A percentile compares a stretch with the other conserved stretches of the same genome.
Conservation (phyloP, 164 flowering plant genomes). For the Tetrastigma voinierianum region DNA sequence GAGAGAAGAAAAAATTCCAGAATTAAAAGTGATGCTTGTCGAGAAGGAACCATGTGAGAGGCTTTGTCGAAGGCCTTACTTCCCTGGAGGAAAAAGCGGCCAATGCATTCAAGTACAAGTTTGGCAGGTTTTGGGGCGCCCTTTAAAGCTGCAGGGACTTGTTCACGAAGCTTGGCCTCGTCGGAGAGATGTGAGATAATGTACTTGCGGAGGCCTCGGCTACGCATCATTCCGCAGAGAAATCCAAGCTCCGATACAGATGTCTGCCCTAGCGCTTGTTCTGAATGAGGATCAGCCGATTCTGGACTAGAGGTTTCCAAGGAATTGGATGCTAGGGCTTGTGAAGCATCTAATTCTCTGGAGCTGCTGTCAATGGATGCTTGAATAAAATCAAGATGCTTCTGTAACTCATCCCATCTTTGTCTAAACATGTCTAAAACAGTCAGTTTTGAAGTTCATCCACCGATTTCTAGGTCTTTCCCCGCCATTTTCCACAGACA, state of each 20-base stretch:
- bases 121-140: slow-evolving; percentile 37
- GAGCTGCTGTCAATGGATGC: slow-evolving; percentile 14
- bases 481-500: not conserved
- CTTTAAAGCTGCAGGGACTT: slow-evolving; percentile 41
- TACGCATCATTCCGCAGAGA: slow-evolving; percentile 33
- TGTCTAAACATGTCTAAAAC: slow-evolving; percentile 30
- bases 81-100: slow-evolving; percentile 53
- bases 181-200: slow-evolving; percentile 22
- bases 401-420: slow-evolving; percentile 40
- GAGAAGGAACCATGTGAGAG: slow-evolving; percentile 35
- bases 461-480: slow-evolving; percentile 10
- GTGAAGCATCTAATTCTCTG: not conserved
- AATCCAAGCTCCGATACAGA: slow-evolving; percentile 26
- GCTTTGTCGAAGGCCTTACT: slow-evolving; percentile 35
- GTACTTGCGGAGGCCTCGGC: slow-evolving; percentile 39
- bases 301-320: not conserved
- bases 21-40: slow-evolving; percentile 35
- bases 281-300: too few species aligned
- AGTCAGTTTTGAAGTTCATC: slow-evolving; percentile 20
- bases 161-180: slow-evolving; percentile 29
- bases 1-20: slow-evolving; percentile 40
- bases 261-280: not conserved
- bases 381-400: slow-evolving; percentile 43
- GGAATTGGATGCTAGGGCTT: not conserved
- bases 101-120: slow-evolving; percentile 47